Evolutionary conservation across 108 stramenopile species (phyloP).

Genomic region (Cyclotella atomus): DNA sequence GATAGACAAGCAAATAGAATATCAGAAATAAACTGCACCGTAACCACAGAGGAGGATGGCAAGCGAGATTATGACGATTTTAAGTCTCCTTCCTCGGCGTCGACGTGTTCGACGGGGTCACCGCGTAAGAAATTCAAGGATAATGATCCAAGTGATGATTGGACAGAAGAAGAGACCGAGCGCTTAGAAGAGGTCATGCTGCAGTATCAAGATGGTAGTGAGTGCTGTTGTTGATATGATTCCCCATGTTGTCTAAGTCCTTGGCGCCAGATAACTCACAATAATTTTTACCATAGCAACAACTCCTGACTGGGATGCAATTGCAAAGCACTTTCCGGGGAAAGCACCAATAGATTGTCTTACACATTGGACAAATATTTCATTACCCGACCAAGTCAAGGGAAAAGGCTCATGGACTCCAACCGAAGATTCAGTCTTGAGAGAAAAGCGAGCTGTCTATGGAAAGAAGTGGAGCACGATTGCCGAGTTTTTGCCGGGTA

Average conservation of each 20-base stretch:
- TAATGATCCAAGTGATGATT: slow-evolving; percentile 11
- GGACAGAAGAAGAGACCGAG: slow-evolving; percentile 66
- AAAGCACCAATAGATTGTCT: slow-evolving; percentile 80
- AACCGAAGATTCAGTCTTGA: slow-evolving; percentile 76
- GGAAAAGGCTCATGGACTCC: slow-evolving; percentile 87
- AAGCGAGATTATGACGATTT: neutral
- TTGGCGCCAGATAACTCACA: neutral
- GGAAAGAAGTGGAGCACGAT: slow-evolving; percentile 95
- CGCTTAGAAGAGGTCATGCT: slow-evolving; percentile 66
- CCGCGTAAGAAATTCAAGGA: neutral
- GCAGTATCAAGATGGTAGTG: slow-evolving; percentile 53
- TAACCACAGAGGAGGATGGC: neutral
- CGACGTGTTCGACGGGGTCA: neutral
- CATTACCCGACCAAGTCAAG: slow-evolving; percentile 74
- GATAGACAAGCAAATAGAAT: neutral
- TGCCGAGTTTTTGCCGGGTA: slow-evolving; percentile 90
- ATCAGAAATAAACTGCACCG: neutral
- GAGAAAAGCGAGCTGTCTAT: slow-evolving; percentile 60
- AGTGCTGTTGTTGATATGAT: neutral
- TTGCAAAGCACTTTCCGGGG: slow-evolving; percentile 67
- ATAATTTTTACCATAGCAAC: slow-evolving; percentile 17
- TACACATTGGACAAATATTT: slow-evolving; percentile 74
- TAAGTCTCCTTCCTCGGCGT: slow-evolving; percentile 4
- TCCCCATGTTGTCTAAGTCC: neutral
- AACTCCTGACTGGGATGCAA: slow-evolving; percentile 78